These are phyloP conservation scores for Carex myosuroides DNA, from an alignment of 176 grass and related monocot species.

Conservation along the genomic window DNA sequence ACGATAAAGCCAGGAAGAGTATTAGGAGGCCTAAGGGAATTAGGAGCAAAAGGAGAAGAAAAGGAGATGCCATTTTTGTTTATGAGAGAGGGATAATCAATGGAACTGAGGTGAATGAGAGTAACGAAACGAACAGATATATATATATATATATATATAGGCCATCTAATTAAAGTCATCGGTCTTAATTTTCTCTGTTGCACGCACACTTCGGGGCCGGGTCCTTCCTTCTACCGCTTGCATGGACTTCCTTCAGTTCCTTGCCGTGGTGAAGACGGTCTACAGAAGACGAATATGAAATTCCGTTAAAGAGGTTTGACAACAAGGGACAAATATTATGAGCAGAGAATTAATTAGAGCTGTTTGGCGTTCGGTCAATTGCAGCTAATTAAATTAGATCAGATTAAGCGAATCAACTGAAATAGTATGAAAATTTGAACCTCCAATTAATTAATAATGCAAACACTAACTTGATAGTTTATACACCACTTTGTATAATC, in stretches of 20 bases:
- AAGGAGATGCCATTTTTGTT: conserved; percentile 13
- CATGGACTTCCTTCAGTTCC: background rate
- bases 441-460: background rate
- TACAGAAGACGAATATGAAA: background rate
- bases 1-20: conserved; percentile 40
- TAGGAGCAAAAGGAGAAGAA: conserved; percentile 35
- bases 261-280: background rate
- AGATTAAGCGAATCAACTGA: too few relatives aligned
- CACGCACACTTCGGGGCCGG: too few relatives aligned
- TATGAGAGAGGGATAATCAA: too few relatives aligned
- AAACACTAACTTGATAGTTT: background rate
- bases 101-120: background rate
- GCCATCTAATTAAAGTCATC: background rate
- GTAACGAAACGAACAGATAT: too few relatives aligned
- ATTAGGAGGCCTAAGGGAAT: conserved; percentile 18
- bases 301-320: too few relatives aligned
- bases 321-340: too few relatives aligned
- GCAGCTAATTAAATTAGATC: too few relatives aligned
- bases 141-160: background rate
- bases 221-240: too few relatives aligned
- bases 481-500: background rate
- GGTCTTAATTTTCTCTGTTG: too few relatives aligned
- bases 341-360: too few relatives aligned
- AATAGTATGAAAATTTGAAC: too few relatives aligned
- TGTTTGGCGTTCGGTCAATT: too few relatives aligned